Base-by-base conservation (phyloP, 371 early-diverging fungal species). In the Mortierella sp. region DNA sequence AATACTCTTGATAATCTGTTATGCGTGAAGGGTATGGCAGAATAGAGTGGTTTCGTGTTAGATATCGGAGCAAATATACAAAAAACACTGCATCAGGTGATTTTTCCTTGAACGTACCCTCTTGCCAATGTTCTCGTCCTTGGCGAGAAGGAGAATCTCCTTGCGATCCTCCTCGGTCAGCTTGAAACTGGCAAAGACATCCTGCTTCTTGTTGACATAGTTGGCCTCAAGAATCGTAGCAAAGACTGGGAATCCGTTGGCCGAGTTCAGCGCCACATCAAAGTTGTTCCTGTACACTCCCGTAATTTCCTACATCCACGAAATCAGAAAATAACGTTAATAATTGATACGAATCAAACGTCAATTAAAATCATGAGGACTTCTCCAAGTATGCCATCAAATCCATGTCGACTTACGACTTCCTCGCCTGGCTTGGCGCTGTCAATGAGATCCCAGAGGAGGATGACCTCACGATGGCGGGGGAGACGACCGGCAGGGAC, bases 401-500 rank as follows among this genome's bases (percentile, higher is more conserved):
- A n/a, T n/a, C n/a, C n/a, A n/a, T n/a, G n/a, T n/a, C n/a, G 11
- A 75, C 90, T 66, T 87, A 92, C 97, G 65, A 99, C 92, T 84
- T 99, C 99, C 84, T 99, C 99, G 64, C 99, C 99, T 45, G 99
- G 99, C 71, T 97, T 94, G 41, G 96, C 99, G 65, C 90, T 91
- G 89, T 99, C 99, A 70, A 99, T 98, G 68, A 99, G 91, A 87
- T 99, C 99, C 95, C 97, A 96, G 64, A 97, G 88, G 75, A 99
- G 90, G 65, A 99, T 93, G 2, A 99, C 96, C 75, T 99, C 99
- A 58, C 97, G 93, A 73, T 95, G 95, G 44, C 99, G 93, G 50
- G 99, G 99, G 47, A 99, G 90, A 73, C 98, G 95, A 73, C 99
- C 99, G 0, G 99, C 94, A 4, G 99, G 99, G 11, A 99, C 98